Percentiles rank a stretch among this genome's conserved stretches.
These are phyloP conservation scores for Boletus sensibilis DNA, from an alignment of 768 basidiomycete species.

Conservation along the genomic window DNA sequence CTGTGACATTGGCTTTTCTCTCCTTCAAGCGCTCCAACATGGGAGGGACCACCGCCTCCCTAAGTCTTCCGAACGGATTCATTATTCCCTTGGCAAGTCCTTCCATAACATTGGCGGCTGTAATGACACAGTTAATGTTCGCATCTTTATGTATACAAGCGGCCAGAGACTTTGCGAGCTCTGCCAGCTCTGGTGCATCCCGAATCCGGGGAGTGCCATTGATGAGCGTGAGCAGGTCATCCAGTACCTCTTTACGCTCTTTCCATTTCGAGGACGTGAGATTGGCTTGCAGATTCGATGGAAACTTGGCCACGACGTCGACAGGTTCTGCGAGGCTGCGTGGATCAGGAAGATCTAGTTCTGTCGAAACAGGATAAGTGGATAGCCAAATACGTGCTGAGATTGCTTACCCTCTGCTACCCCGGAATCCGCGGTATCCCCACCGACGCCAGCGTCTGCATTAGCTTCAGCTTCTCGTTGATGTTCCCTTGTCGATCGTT, in stretches of 20 bases:
- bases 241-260: constrained; percentile 89
- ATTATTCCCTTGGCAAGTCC: constrained; percentile 82
- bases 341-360: constrained; percentile 65
- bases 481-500: constrained; percentile 72
- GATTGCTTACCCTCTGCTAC: constrained; percentile 46
- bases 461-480: constrained; percentile 66
- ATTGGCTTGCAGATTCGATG: constrained; percentile 66
- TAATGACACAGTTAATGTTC: constrained; percentile 93
- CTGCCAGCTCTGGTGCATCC: constrained; percentile 74
- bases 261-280: constrained; percentile 97
- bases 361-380: constrained; percentile 31
- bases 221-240: constrained; percentile 73
- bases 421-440: constrained; percentile 44
- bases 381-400: neutral
- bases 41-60: constrained; percentile 66
- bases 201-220: constrained; percentile 71
- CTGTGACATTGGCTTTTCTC: constrained; percentile 86
- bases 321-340: constrained; percentile 78
- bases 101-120: constrained; percentile 82
- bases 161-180: constrained; percentile 75
- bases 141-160: constrained; percentile 82
- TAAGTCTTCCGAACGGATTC: constrained; percentile 68
- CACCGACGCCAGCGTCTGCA: constrained; percentile 36
- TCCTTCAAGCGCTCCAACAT: constrained; percentile 93
- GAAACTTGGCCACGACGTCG: constrained; percentile 73